Percentiles rank a stretch among this genome's conserved stretches.
phyloP scores from a whole-genome alignment of 2,329 filamentous ascomycete genomes.

The Thelonectria discophora region DNA sequence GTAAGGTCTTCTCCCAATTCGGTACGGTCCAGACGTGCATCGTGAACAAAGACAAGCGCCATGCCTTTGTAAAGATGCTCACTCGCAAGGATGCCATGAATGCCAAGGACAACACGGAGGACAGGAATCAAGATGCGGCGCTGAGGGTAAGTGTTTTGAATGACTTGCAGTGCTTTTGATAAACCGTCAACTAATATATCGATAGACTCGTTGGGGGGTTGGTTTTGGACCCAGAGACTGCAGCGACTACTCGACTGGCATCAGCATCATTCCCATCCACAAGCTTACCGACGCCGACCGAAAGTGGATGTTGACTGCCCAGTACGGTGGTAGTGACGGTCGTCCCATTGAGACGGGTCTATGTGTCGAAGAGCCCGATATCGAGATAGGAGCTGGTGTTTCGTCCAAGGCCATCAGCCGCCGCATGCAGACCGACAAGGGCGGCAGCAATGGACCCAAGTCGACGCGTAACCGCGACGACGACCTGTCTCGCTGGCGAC shows the following conservation, averaged over 20 bases:
- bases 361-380: constrained; percentile 96
- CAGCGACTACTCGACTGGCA: constrained; percentile 90
- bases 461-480: constrained; percentile 61
- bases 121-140: constrained; percentile 75
- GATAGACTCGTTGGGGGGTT: constrained; percentile 94
- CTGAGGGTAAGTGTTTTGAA: constrained; percentile 67
- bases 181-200: constrained; percentile 36
- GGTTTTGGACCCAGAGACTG: constrained; percentile 97
- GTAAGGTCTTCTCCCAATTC: constrained; percentile 80
- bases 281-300: constrained; percentile 94
- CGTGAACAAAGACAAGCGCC: constrained; percentile 96
- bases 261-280: constrained; percentile 92
- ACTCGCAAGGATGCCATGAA: constrained; percentile 83
- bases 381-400: constrained; percentile 96
- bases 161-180: background rate
- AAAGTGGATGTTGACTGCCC: constrained; percentile 96
- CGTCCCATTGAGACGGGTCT: constrained; percentile 81
- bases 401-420: constrained; percentile 87
- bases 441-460: constrained; percentile 71
- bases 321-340: constrained; percentile 92
- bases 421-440: constrained; percentile 74
- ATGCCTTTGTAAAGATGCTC: constrained; percentile 99
- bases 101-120: constrained; percentile 90
- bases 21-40: constrained; percentile 97
- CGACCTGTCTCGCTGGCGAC: constrained; percentile 46